Evolutionary conservation across 441 rosid species (phyloP), one percentile per base, ranked within the genome.

Genomic region (Aleurites moluccanus): DNA sequence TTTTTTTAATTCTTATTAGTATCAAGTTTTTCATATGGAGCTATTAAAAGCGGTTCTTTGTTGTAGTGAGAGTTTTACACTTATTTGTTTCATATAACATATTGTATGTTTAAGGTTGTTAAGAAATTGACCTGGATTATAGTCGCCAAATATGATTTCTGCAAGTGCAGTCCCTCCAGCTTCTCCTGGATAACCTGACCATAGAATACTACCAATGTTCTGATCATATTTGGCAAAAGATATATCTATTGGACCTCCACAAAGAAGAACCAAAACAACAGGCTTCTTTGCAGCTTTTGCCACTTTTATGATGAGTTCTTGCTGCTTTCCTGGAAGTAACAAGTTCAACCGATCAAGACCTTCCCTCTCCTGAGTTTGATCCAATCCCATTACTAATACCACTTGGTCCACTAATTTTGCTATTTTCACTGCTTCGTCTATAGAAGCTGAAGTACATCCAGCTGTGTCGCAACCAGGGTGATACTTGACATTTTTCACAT

Each of bases 161-260:
- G 93, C 98, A 11, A 95, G 86, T 42, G 99, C 99, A 0, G 78
- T 75, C 7, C 98, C 98, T 0, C 99, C 99, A 47, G 88, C 91
- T 64, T 95, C 96, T 63, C 99, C 99, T 0, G 97, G 98, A 75
- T 95, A 95, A 38, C 99, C 99, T 70, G 93, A 98, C 99, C 99
- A 95, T 33, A 95, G 20, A 72, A 95, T 90, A 25, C 92, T 86
- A 18, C 78, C 67, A 49, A 95, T 80, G 0, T 78, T 85, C 4
- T 80, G 81, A 66, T 90, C 82, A 6, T 82, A 74, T 79, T 88
- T 85, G 0, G 96, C 92, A 11, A 95, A 89, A 10, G 96, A 80
- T 30, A 95, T 64, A 68, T 95, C 99, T 16, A 91, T 70, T 2
- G 99, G 97, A 73, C 99, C 99, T 72, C 97, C 99, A 9, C 87